Percentiles rank a stretch among this genome's conserved stretches.
These are phyloP conservation scores for Heterobasidion annosum DNA, from an alignment of 1,284 basidiomycete species.

Conservation along the genomic window DNA sequence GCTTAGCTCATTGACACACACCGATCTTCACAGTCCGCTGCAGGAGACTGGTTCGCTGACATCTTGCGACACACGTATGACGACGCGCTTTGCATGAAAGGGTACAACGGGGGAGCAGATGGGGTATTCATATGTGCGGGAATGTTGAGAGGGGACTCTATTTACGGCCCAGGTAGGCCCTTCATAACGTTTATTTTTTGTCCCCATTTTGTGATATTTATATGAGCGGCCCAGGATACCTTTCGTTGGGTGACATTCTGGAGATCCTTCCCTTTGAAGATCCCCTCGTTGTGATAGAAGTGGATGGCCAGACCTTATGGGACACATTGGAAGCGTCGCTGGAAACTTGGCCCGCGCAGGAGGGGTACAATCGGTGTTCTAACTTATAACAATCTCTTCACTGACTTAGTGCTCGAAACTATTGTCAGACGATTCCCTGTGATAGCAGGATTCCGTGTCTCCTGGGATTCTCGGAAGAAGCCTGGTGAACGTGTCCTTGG, in stretches of 20 bases:
- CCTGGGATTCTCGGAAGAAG: slow-evolving; percentile 76
- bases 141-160: slow-evolving; percentile 78
- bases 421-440: slow-evolving; percentile 77
- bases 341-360: slow-evolving; percentile 81
- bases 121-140: slow-evolving; percentile 82
- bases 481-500: slow-evolving; percentile 68
- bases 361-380: slow-evolving; percentile 48
- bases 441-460: slow-evolving; percentile 77
- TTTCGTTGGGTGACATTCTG: slow-evolving; percentile 78
- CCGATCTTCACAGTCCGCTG: slow-evolving; percentile 45
- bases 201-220: not conserved
- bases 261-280: slow-evolving; percentile 91
- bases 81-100: slow-evolving; percentile 58
- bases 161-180: slow-evolving; percentile 70
- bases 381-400: not conserved
- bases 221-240: slow-evolving; percentile 34
- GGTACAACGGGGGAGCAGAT: slow-evolving; percentile 53
- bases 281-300: slow-evolving; percentile 73
- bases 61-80: slow-evolving; percentile 83
- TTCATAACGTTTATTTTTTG: not conserved
- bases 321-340: slow-evolving; percentile 72
- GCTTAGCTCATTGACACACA: not conserved
- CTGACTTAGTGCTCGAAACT: not conserved
- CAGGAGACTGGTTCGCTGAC: slow-evolving; percentile 89
- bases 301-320: slow-evolving; percentile 80